Base-by-base conservation (phyloP, 2,329 filamentous ascomycete species). In the Cordyceps cicadae region DNA sequence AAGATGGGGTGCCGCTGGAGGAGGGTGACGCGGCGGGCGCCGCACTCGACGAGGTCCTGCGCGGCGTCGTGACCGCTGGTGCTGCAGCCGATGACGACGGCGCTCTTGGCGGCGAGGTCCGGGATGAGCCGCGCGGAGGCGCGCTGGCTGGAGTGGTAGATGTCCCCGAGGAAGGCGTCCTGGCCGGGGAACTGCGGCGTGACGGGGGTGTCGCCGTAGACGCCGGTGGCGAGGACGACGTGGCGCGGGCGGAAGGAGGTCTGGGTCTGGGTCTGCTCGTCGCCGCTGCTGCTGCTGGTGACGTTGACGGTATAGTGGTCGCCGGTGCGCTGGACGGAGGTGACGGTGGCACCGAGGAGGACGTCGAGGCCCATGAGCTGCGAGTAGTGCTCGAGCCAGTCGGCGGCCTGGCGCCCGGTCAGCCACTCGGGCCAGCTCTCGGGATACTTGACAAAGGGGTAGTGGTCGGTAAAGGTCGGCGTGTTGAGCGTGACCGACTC, bases 1-100 rank as follows among this genome's bases (percentile, higher is more conserved):
- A 79, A 82, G 3, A 79, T 83, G 2, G 75, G 75, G 9, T 73
- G 72, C 5, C 80, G 77, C 67, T 84, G 81, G 1, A 84, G 65
- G 75, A 84, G 79, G 3, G 79, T 79, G 2, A 82, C 79, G 17
- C 75, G 68, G 2, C 63, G 65, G 5, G 77, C 76, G 1, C 80
- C 80, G 34, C 76, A 74, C 56, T 81, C 74, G 53, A 75, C 73
- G 63, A 75, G 81, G 65, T 81, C 76, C 64, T 81, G 76, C 0
- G 78, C 76, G 51, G 81, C 78, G 56, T 81, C 79, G 59, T 81
- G 78, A 0, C 74, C 77, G 61, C 75, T 78, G 58, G 79, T 81
- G 17, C 79, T 77, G 1, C 76, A 76, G 3, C 79, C 79, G 4
- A 82, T 72, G 4, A 81, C 76, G 1, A 79, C 69, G 1, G 79